Evolutionary conservation across 306 rosid species (phyloP).

Genomic region (Cyclanthera cordifolia): DNA sequence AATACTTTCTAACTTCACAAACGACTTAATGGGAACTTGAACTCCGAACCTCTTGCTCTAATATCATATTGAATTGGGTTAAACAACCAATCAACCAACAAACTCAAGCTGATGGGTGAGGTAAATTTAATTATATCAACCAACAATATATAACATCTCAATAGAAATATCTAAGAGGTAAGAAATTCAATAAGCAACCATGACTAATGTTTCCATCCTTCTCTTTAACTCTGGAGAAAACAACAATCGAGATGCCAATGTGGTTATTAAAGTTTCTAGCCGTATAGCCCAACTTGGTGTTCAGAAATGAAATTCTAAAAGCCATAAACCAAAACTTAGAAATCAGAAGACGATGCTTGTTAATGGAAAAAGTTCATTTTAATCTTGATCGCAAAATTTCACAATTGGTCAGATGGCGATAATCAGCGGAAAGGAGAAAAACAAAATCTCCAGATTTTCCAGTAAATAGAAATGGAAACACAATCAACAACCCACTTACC

Average conservation of each 20-base stretch:
- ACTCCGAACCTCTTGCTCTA: too few species aligned
- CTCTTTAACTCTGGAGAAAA: not conserved
- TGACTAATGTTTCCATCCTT: not conserved
- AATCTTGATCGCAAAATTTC: not conserved
- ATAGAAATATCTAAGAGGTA: not conserved
- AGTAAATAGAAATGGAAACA: not conserved
- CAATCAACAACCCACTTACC: conserved; percentile 39
- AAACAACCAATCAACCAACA: too few species aligned
- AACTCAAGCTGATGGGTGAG: too few species aligned
- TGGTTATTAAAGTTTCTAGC: not conserved
- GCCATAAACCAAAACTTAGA: not conserved
- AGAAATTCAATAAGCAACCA: not conserved
- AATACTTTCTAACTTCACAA: too few species aligned
- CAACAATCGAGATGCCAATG: conserved; percentile 1
- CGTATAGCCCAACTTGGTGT: not conserved
- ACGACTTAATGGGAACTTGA: too few species aligned
- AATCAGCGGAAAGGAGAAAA: not conserved
- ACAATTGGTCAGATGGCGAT: not conserved
- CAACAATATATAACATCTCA: too few species aligned
- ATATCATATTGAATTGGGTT: too few species aligned
- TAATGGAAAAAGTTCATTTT: not conserved
- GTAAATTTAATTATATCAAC: too few species aligned
- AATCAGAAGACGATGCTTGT: not conserved
- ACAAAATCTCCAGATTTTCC: conserved; percentile 5
- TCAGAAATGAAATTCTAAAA: not conserved